phyloP scores from a whole-genome alignment of 2,329 filamentous ascomycete genomes.

The Pseudovirgaria hyperparasitica region DNA sequence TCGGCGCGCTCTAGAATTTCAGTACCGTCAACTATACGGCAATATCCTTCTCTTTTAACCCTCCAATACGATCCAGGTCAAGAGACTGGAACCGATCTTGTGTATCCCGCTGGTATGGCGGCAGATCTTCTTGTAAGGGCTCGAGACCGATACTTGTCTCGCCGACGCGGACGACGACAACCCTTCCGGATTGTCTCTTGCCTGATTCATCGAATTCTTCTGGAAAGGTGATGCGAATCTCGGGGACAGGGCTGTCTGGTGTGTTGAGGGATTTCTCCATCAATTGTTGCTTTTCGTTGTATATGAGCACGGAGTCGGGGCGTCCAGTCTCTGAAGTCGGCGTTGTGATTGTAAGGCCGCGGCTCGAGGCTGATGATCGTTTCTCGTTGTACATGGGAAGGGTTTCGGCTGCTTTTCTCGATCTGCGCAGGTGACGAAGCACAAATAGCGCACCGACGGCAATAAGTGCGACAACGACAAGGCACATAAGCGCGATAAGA shows the following conservation, averaged over 20 bases:
- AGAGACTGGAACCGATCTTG: constrained; percentile 78
- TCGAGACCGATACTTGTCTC: constrained; percentile 83
- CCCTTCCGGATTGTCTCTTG: constrained; percentile 68
- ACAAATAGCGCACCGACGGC: constrained; percentile 57
- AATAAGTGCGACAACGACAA: constrained; percentile 60
- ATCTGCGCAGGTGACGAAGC: constrained; percentile 53
- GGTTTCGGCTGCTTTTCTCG: constrained; percentile 34
- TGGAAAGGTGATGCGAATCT: constrained; percentile 97
- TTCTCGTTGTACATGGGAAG: constrained; percentile 61
- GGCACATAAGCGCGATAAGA: constrained; percentile 64
- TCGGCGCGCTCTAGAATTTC: constrained; percentile 10
- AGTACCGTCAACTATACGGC: constrained; percentile 15
- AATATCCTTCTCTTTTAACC: constrained; percentile 76
- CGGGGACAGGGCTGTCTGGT: constrained; percentile 68
- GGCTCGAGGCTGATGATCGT: constrained; percentile 30
- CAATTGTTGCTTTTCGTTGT: constrained; percentile 68
- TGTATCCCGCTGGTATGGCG: constrained; percentile 77
- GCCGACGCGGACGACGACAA: constrained; percentile 83
- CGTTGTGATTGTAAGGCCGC: constrained; percentile 43
- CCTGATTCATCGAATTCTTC: constrained; percentile 81
- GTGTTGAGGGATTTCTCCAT: constrained; percentile 63
- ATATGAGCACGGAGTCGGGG: constrained; percentile 60
- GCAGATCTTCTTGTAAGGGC: constrained; percentile 66
- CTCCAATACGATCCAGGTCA: constrained; percentile 88
- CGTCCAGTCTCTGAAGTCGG: constrained; percentile 12